These are phyloP conservation scores for Scutellaria minor DNA, from an alignment of 257 asterid species.

Conservation along the genomic window DNA sequence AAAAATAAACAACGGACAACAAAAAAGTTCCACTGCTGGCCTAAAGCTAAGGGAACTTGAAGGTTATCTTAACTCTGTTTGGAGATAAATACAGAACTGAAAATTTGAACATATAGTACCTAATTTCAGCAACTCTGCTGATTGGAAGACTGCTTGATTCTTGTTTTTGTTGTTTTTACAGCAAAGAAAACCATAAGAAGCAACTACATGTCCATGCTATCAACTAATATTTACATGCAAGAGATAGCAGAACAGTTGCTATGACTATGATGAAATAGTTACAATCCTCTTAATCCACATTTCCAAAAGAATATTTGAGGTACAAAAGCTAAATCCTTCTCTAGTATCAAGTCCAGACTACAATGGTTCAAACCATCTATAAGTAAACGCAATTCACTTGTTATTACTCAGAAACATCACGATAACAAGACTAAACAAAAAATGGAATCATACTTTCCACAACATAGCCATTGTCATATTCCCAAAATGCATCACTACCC, in stretches of 20 bases:
- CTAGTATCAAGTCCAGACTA: conserved; percentile 10
- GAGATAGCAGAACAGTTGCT: background rate
- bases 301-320: background rate
- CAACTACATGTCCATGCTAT: background rate
- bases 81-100: background rate
- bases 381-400: background rate
- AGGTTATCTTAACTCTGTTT: background rate
- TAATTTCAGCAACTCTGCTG: background rate
- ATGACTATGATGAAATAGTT: background rate
- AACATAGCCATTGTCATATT: background rate
- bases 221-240: background rate
- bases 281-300: background rate
- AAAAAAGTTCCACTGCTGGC: background rate
- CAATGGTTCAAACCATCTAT: background rate
- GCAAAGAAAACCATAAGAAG: background rate
- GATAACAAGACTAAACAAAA: background rate
- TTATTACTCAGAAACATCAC: background rate
- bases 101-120: background rate
- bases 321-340: background rate
- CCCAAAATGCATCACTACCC: background rate
- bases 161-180: background rate
- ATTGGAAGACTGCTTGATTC: background rate
- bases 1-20: background rate
- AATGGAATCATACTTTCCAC: background rate
- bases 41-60: background rate